Conservation (phyloP, 2,329 filamentous ascomycete species). For the Cladophialophora immunda region DNA sequence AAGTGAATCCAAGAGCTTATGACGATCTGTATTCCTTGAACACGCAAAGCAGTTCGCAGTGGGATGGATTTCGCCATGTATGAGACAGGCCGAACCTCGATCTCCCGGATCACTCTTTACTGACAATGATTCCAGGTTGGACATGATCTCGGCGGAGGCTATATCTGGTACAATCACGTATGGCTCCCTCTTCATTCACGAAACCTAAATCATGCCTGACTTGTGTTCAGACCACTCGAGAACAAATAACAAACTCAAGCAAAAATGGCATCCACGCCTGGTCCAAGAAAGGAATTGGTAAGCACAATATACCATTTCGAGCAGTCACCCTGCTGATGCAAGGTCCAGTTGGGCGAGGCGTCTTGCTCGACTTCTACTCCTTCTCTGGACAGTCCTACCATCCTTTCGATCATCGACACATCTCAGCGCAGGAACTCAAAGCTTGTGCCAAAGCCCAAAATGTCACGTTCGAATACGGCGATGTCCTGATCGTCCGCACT, state of each 20-base stretch:
- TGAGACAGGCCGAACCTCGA: neutral
- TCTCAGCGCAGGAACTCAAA: conserved; percentile 63
- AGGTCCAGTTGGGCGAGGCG: neutral
- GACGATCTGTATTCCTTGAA: conserved; percentile 58
- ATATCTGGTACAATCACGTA: too few relatives aligned
- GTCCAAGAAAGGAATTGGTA: neutral
- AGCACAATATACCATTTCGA: too few relatives aligned
- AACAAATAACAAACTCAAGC: neutral
- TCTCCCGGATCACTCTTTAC: neutral
- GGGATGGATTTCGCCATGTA: conserved; percentile 59
- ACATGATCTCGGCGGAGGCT: too few relatives aligned
- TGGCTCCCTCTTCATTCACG: too few relatives aligned
- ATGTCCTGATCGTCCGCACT: conserved; percentile 71
- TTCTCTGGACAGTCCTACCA: neutral
- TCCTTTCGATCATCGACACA: conserved; percentile 43
- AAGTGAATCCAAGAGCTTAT: conserved; percentile 46
- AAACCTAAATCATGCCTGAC: too few relatives aligned
- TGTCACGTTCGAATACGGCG: conserved; percentile 63
- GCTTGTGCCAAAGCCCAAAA: conserved; percentile 64
- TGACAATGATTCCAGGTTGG: neutral
- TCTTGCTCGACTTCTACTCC: neutral
- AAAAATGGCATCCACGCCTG: neutral
- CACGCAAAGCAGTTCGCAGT: conserved; percentile 57
- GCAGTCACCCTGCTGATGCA: too few relatives aligned
- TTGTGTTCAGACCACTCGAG: neutral